phyloP scores from a whole-genome alignment of 2,329 filamentous ascomycete genomes.

The Simplicillium sp. region DNA sequence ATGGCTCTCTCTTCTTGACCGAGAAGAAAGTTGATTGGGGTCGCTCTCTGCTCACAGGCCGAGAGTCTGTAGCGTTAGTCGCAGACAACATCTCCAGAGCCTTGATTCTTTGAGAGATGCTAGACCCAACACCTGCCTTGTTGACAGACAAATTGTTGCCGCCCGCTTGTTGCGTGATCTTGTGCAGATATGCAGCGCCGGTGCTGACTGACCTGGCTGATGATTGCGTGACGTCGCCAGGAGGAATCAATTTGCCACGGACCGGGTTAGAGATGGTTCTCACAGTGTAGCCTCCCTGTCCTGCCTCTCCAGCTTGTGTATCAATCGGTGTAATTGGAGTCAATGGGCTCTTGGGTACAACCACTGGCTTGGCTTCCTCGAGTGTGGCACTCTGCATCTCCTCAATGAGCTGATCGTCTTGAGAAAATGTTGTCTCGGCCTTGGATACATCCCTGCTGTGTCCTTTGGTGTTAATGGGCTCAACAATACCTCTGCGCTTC shows the following conservation, averaged over 20 bases:
- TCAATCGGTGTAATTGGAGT: constrained; percentile 4
- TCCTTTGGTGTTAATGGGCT: constrained; percentile 42
- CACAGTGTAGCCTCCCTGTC: constrained; percentile 14
- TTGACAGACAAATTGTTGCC: constrained; percentile 36
- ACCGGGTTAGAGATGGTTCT: constrained; percentile 40
- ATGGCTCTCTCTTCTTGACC: constrained; percentile 40
- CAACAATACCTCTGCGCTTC: constrained; percentile 28
- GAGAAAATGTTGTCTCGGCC: constrained; percentile 41
- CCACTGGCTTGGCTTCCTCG: constrained; percentile 72
- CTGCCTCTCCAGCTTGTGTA: background rate
- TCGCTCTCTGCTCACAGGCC: constrained; percentile 21
- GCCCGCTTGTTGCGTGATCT: constrained; percentile 39
- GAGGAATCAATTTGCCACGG: constrained; percentile 33
- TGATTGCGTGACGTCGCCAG: constrained; percentile 34
- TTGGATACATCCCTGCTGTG: constrained; percentile 14
- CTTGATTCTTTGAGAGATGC: constrained; percentile 91
- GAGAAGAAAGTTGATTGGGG: constrained; percentile 50
- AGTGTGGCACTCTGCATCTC: constrained; percentile 75
- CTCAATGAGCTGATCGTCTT: constrained; percentile 78
- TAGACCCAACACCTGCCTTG: constrained; percentile 76
- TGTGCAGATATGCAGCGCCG: constrained; percentile 46
- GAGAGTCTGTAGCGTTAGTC: constrained; percentile 14
- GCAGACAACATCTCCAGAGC: constrained; percentile 72
- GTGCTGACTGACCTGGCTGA: constrained; percentile 46
- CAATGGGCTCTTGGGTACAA: constrained; percentile 62